These are phyloP conservation scores for Penicillium sp. DNA, from an alignment of 2,329 filamentous ascomycete genomes.

Conservation along the genomic window DNA sequence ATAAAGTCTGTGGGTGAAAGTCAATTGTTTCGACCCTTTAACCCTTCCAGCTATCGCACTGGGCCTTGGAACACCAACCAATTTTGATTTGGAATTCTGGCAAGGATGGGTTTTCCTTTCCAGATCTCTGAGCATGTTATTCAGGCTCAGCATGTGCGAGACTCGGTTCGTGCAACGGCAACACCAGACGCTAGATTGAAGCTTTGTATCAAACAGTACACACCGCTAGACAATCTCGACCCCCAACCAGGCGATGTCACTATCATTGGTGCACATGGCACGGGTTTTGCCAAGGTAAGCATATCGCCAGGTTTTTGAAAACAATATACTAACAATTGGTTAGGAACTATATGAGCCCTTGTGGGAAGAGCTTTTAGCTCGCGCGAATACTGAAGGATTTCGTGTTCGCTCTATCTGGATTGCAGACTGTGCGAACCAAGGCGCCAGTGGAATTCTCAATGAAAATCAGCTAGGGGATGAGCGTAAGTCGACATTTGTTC, in stretches of 20 bases:
- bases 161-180: constrained; percentile 51
- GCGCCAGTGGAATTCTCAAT: constrained; percentile 72
- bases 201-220: constrained; percentile 58
- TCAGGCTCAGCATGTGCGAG: constrained; percentile 53
- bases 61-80: not conserved
- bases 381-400: constrained; percentile 57
- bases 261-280: constrained; percentile 57
- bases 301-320: not conserved
- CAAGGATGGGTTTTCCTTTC: constrained; percentile 23
- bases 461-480: constrained; percentile 73
- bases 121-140: constrained; percentile 51
- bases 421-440: constrained; percentile 76
- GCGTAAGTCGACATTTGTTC: constrained; percentile 59
- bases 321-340: not conserved
- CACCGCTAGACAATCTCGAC: constrained; percentile 48
- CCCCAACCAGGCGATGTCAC: constrained; percentile 53
- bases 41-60: not conserved
- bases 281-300: constrained; percentile 66
- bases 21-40: no score
- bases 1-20: not conserved
- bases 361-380: constrained; percentile 72
- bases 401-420: constrained; percentile 78
- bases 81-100: not conserved
- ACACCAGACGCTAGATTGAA: constrained; percentile 51
- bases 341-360: constrained; percentile 84